Conservation (phyloP, 169 alveolate species). For the Plasmodium cynomolgi region DNA sequence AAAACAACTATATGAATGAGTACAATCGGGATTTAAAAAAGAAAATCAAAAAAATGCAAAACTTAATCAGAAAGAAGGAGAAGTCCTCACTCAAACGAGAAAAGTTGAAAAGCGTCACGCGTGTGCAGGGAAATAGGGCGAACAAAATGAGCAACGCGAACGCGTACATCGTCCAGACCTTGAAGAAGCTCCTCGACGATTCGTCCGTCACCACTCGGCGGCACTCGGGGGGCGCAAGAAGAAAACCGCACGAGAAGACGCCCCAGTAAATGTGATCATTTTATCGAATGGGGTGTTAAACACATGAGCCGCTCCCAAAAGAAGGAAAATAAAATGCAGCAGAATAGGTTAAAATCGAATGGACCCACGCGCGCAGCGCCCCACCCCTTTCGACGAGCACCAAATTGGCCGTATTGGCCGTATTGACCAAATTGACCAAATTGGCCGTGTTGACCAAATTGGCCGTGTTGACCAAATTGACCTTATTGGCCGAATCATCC, state of each 20-base stretch:
- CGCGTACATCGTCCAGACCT: constrained; percentile 14
- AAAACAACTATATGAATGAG: constrained; percentile 37
- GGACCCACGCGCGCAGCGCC: background rate
- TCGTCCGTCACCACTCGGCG: background rate
- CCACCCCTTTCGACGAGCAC: background rate
- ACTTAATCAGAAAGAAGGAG: constrained; percentile 35
- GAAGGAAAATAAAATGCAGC: background rate
- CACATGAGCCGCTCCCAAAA: background rate
- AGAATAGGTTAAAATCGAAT: background rate
- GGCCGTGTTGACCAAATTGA: background rate
- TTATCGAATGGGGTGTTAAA: background rate
- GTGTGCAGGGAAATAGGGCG: background rate
- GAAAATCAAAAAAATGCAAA: constrained; percentile 41
- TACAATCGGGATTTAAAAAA: constrained; percentile 30
- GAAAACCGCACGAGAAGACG: background rate
- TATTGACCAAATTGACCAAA: background rate
- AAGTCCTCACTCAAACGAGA: background rate
- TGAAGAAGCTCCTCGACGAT: constrained; percentile 28
- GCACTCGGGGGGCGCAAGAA: background rate
- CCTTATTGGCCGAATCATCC: background rate
- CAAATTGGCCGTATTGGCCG: background rate
- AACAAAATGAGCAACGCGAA: constrained; percentile 24
- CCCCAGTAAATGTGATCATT: background rate
- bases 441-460: background rate
- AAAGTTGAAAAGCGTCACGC: constrained; percentile 9